phyloP scores from a whole-genome alignment of 345 rosid genomes.

The Pistacia vera region DNA sequence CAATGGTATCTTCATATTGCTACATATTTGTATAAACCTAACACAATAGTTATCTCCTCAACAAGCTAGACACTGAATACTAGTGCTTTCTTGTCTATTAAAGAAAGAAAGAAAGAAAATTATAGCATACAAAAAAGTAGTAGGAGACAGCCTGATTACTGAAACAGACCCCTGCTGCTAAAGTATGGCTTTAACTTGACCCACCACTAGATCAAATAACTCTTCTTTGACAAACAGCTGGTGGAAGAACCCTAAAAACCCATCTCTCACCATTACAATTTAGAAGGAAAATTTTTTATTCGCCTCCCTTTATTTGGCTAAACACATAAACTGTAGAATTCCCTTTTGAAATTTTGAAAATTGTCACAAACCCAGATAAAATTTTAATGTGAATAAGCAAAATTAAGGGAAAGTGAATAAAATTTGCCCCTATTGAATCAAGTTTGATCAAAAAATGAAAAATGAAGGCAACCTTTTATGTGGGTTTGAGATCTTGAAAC shows the following conservation, averaged over 20 bases:
- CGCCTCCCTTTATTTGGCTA: not conserved
- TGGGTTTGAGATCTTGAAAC: conserved; percentile 94
- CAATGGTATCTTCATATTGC: conserved; percentile 10
- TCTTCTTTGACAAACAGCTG: conserved; percentile 32
- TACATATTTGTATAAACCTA: conserved; percentile 7
- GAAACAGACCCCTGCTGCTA: conserved; percentile 31
- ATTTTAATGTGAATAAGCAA: too few relatives aligned
- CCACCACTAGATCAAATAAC: too few relatives aligned
- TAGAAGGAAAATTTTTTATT: not conserved
- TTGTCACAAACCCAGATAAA: too few relatives aligned
- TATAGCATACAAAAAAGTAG: conserved; percentile 23
- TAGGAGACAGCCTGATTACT: conserved; percentile 42
- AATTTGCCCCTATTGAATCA: too few relatives aligned
- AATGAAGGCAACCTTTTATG: too few relatives aligned
- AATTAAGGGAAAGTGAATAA: not conserved
- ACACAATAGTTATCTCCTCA: conserved; percentile 12
- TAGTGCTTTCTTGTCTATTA: too few relatives aligned
- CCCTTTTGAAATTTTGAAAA: too few relatives aligned
- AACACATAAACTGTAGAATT: too few relatives aligned
- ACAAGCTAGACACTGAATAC: conserved; percentile 9
- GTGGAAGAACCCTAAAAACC: conserved; percentile 66
- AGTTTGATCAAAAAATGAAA: not conserved
- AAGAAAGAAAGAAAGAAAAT: conserved; percentile 21
- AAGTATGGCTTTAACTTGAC: conserved; percentile 27
- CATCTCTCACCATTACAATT: conserved; percentile 59